phyloP scores from a whole-genome alignment of 129 eudicot species.

The Helichrysum umbraculigerum region DNA sequence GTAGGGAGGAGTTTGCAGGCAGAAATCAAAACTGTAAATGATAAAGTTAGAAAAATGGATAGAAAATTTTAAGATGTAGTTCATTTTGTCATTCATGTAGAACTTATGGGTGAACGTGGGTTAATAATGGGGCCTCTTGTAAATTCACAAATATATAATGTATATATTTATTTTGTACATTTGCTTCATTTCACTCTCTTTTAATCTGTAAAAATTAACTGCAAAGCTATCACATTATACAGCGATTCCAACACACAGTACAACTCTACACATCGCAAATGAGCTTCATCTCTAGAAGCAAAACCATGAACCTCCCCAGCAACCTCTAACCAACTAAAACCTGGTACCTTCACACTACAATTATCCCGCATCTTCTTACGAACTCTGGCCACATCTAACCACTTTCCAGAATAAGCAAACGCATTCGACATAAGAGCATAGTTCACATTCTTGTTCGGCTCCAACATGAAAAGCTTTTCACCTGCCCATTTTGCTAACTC shows the following conservation, averaged over 20 bases:
- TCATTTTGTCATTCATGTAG: slow-evolving; percentile 18
- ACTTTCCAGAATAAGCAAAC: slow-evolving; percentile 46
- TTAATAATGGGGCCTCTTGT: not conserved
- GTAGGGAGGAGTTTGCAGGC: not conserved
- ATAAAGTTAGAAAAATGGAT: slow-evolving; percentile 24
- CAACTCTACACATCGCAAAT: slow-evolving; percentile 24
- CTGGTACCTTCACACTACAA: slow-evolving; percentile 49
- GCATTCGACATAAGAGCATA: slow-evolving; percentile 53
- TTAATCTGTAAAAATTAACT: not conserved
- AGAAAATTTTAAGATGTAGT: slow-evolving; percentile 6
- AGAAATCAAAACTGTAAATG: slow-evolving; percentile 18
- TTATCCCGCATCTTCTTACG: slow-evolving; percentile 48
- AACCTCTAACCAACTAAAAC: slow-evolving; percentile 61
- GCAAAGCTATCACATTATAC: slow-evolving; percentile 9
- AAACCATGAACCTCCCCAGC: slow-evolving; percentile 36
- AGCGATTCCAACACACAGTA: slow-evolving; percentile 28
- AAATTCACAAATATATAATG: slow-evolving; percentile 10
- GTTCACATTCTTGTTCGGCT: slow-evolving; percentile 51
- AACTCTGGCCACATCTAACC: slow-evolving; percentile 51
- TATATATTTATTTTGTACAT: not conserved
- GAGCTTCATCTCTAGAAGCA: slow-evolving; percentile 35
- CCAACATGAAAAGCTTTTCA: slow-evolving; percentile 43
- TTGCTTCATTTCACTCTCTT: not conserved
- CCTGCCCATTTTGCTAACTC: slow-evolving; percentile 61
- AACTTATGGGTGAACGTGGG: not conserved